Percentiles rank a stretch among this genome's conserved stretches.
Conservation (phyloP, 192 early-diverging fungal genomes). For the Martensiomyces pterosporus region DNA sequence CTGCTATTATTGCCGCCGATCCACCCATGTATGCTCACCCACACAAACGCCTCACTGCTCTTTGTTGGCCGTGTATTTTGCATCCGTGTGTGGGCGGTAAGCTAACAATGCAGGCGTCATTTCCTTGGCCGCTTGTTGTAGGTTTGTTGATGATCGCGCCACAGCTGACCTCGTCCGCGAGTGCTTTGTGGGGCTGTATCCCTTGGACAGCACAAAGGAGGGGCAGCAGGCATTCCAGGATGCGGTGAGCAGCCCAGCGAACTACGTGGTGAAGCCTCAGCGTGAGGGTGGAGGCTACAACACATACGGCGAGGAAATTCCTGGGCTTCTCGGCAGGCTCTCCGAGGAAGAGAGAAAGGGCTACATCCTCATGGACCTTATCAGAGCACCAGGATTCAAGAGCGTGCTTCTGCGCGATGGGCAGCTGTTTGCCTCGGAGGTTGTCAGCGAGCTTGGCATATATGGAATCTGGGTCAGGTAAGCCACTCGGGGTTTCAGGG, state of each 20-base stretch:
- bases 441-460: constrained; percentile 90
- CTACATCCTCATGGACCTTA: constrained; percentile 96
- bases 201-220: constrained; percentile 65
- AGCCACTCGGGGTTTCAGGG: constrained; percentile 5
- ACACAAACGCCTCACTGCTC: no score
- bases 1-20: no score
- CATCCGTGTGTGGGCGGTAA: no score
- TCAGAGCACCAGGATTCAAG: constrained; percentile 67
- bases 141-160: constrained; percentile 45
- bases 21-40: no score
- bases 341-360: constrained; percentile 66
- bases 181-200: constrained; percentile 88
- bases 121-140: constrained; percentile 9
- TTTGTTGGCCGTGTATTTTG: no score
- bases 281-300: constrained; percentile 96
- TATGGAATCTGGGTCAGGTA: constrained; percentile 88
- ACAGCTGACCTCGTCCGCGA: constrained; percentile 55
- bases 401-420: constrained; percentile 80
- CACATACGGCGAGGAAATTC: constrained; percentile 84
- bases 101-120: not conserved
- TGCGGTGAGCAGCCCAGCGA: constrained; percentile 61
- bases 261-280: constrained; percentile 93
- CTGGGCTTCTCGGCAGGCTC: constrained; percentile 51
- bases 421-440: constrained; percentile 61
- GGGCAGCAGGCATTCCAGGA: constrained; percentile 64